These are phyloP conservation scores for Globisporangium uncinulatum DNA, from an alignment of 352 stramenopile species.

Conservation along the genomic window DNA sequence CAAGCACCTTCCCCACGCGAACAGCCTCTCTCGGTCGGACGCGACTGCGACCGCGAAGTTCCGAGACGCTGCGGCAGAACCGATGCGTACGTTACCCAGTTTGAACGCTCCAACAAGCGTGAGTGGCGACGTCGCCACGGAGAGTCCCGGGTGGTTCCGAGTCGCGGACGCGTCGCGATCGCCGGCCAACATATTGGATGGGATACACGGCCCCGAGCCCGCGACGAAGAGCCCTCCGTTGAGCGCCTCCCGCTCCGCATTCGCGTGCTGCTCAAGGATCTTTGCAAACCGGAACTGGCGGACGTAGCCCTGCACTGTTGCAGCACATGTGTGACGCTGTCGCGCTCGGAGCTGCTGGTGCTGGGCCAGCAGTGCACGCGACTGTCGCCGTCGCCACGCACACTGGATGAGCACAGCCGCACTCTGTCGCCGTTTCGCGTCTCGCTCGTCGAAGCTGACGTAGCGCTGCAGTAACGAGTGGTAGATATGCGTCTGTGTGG, in stretches of 20 bases:
- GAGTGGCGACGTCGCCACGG: constrained; percentile 14
- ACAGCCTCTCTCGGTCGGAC: constrained; percentile 37
- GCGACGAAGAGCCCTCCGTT: constrained; percentile 55
- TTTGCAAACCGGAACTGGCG: constrained; percentile 40
- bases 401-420: constrained; percentile 56
- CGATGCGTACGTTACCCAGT: constrained; percentile 29
- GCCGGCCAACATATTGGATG: not conserved
- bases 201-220: constrained; percentile 37
- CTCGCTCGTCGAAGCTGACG: constrained; percentile 48
- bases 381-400: constrained; percentile 53
- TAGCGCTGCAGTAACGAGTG: constrained; percentile 34
- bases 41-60: constrained; percentile 42
- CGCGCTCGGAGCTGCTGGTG: constrained; percentile 20
- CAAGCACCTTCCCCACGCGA: constrained; percentile 47
- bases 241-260: constrained; percentile 37
- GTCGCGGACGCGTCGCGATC: not conserved
- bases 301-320: constrained; percentile 44
- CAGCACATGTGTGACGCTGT: constrained; percentile 40
- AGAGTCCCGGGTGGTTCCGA: constrained; percentile 4
- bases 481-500: constrained; percentile 35
- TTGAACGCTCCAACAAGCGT: constrained; percentile 44
- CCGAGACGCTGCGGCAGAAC: constrained; percentile 25
- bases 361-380: constrained; percentile 18
- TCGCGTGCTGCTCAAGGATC: constrained; percentile 45
- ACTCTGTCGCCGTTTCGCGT: constrained; percentile 22